These are phyloP conservation scores for Pelargonium cotyledonis DNA, from an alignment of 441 rosid species.

Conservation along the genomic window DNA sequence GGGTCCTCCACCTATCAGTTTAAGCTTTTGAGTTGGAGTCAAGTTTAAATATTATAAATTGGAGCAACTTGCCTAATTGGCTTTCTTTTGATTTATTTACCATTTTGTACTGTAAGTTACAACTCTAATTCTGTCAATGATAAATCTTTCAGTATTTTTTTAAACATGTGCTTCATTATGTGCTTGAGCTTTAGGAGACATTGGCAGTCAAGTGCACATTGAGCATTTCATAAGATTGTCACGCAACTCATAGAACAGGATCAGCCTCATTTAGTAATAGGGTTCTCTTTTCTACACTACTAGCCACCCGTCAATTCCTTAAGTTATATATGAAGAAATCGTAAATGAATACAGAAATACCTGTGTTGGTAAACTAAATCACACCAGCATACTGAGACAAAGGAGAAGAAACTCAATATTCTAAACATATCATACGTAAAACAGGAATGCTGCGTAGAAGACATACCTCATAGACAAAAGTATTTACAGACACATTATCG, in stretches of 20 bases:
- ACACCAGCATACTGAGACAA: not conserved
- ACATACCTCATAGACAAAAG: slow-evolving; percentile 81
- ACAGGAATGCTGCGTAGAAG: not conserved
- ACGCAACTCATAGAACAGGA: not conserved
- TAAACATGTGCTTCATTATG: not conserved
- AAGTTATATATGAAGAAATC: not conserved
- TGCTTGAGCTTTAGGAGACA: slow-evolving; percentile 3
- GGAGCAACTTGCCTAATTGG: not conserved
- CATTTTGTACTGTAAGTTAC: not conserved
- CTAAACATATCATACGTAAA: not conserved
- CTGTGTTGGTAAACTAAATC: not conserved
- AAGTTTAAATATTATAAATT: not conserved
- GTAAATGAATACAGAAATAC: not conserved
- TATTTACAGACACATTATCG: slow-evolving; percentile 76
- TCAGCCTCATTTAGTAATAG: not conserved
- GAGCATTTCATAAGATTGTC: not conserved
- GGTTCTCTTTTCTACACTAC: not conserved
- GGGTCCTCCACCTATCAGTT: too few relatives aligned
- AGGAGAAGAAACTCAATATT: not conserved
- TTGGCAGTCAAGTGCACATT: not conserved
- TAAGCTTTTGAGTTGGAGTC: too few relatives aligned
- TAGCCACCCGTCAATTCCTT: not conserved
- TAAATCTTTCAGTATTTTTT: not conserved
- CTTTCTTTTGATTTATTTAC: not conserved
- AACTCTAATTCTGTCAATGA: not conserved